phyloP scores from a whole-genome alignment of 768 basidiomycete species.

The Postia placenta region DNA sequence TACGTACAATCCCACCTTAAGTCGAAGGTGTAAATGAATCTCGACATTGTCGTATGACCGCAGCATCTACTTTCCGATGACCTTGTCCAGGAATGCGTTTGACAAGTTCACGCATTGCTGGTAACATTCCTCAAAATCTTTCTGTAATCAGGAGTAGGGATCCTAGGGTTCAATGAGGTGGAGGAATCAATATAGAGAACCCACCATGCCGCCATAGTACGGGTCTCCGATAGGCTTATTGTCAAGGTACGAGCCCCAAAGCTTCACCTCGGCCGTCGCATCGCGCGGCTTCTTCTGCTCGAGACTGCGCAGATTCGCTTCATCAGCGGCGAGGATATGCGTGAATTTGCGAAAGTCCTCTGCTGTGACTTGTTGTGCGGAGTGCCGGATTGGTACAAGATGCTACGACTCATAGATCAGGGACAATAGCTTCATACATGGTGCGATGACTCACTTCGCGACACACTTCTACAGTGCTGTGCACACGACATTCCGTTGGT shows the following conservation, averaged over 20 bases:
- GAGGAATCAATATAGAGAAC: conserved; percentile 23
- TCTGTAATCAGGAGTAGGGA: conserved; percentile 26
- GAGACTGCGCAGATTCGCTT: conserved; percentile 63
- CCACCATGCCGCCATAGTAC: conserved; percentile 68
- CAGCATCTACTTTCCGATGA: conserved; percentile 31
- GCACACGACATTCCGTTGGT: no score
- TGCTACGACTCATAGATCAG: conserved; percentile 38
- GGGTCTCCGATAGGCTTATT: conserved; percentile 74
- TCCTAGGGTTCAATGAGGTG: not conserved
- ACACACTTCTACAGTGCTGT: conserved; percentile 66
- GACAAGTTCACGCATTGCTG: conserved; percentile 69
- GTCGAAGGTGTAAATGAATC: no score
- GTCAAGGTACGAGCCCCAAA: conserved; percentile 82
- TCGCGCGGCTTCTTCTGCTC: conserved; percentile 40
- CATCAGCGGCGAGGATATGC: conserved; percentile 84
- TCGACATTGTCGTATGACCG: no score
- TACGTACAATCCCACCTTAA: no score
- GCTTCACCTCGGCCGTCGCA: conserved; percentile 55
- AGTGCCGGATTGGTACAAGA: conserved; percentile 61
- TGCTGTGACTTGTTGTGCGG: conserved; percentile 55
- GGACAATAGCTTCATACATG: no score
- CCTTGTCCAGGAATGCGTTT: conserved; percentile 73
- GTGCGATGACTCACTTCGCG: conserved; percentile 58
- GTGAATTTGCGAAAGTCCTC: conserved; percentile 73
- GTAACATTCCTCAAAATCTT: conserved; percentile 73